Evolutionary conservation across 2,329 filamentous ascomycete genomes (phyloP).

Genomic region (Venturia effusa): DNA sequence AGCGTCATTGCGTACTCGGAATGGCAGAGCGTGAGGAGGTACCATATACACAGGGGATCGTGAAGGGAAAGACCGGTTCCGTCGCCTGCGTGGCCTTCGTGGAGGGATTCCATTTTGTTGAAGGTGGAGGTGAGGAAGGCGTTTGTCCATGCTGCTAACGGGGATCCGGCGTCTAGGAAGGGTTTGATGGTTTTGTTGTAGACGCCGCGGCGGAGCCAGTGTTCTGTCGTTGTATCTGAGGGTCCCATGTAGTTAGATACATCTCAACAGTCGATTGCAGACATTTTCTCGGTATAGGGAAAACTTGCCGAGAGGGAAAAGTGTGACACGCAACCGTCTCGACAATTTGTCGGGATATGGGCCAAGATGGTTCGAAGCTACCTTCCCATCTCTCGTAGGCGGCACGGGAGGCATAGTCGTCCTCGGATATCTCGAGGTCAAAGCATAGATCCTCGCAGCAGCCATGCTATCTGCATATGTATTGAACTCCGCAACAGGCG

Average conservation of each 20-base stretch:
- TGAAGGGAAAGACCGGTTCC: slow-evolving; percentile 32
- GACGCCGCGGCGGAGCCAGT: slow-evolving; percentile 29
- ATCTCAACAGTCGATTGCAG: neutral
- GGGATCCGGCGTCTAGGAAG: slow-evolving; percentile 23
- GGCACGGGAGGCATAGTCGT: slow-evolving; percentile 67
- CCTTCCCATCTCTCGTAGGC: neutral
- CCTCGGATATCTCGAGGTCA: slow-evolving; percentile 47
- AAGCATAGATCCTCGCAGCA: slow-evolving; percentile 36
- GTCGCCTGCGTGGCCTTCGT: slow-evolving; percentile 22
- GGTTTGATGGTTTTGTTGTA: slow-evolving; percentile 24
- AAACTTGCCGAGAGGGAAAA: slow-evolving; percentile 34
- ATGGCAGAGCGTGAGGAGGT: slow-evolving; percentile 16
- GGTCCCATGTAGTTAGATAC: neutral
- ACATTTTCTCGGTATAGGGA: neutral
- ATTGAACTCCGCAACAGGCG: slow-evolving; percentile 66
- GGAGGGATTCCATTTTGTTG: slow-evolving; percentile 32
- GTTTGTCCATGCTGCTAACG: slow-evolving; percentile 34
- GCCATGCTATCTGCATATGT: slow-evolving; percentile 65
- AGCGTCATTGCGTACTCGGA: slow-evolving; percentile 3
- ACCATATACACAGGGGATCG: slow-evolving; percentile 34
- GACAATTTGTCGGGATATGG: slow-evolving; percentile 33
- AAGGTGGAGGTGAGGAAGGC: slow-evolving; percentile 37
- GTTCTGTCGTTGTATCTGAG: slow-evolving; percentile 33
- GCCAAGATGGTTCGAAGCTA: slow-evolving; percentile 19
- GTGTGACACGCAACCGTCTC: slow-evolving; percentile 30